Conservation (phyloP, 352 stramenopile species). For the Pythium rhizo-oryzae region DNA sequence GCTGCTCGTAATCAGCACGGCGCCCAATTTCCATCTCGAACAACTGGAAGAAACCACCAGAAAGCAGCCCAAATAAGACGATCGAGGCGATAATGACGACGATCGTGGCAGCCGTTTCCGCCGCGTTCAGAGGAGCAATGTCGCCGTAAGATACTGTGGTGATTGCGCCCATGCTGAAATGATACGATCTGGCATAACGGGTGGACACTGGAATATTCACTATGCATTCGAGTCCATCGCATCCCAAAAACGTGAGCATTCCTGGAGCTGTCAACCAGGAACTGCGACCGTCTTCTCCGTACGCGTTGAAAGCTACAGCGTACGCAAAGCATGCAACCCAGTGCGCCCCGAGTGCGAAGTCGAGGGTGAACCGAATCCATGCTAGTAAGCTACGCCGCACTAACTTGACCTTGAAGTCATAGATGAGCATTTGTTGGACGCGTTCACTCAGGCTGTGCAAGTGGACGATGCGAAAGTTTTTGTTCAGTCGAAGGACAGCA, state of each 20-base stretch:
- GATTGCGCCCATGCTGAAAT: slow-evolving; percentile 76
- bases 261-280: slow-evolving; percentile 33
- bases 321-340: slow-evolving; percentile 34
- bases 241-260: slow-evolving; percentile 56
- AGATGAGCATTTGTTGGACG: slow-evolving; percentile 56
- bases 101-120: slow-evolving; percentile 55
- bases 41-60: slow-evolving; percentile 70
- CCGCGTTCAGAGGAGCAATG: slow-evolving; percentile 61
- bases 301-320: slow-evolving; percentile 15
- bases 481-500: slow-evolving; percentile 53
- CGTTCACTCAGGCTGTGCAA: slow-evolving; percentile 48
- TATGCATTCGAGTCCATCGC: slow-evolving; percentile 35
- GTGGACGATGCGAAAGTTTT: slow-evolving; percentile 55
- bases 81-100: slow-evolving; percentile 70
- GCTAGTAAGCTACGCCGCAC: slow-evolving; percentile 32
- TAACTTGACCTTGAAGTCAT: slow-evolving; percentile 41
- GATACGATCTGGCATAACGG: slow-evolving; percentile 54
- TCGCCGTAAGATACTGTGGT: slow-evolving; percentile 75
- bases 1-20: slow-evolving; percentile 66
- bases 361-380: slow-evolving; percentile 41
- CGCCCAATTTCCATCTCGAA: slow-evolving; percentile 68
- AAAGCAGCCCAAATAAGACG: slow-evolving; percentile 73
- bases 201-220: slow-evolving; percentile 35
- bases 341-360: slow-evolving; percentile 32
- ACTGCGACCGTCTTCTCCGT: not conserved